A percentile compares a stretch with the other conserved stretches of the same genome.
phyloP scores from a whole-genome alignment of 2,329 filamentous ascomycete genomes.

The Pseudocercospora ulei region DNA sequence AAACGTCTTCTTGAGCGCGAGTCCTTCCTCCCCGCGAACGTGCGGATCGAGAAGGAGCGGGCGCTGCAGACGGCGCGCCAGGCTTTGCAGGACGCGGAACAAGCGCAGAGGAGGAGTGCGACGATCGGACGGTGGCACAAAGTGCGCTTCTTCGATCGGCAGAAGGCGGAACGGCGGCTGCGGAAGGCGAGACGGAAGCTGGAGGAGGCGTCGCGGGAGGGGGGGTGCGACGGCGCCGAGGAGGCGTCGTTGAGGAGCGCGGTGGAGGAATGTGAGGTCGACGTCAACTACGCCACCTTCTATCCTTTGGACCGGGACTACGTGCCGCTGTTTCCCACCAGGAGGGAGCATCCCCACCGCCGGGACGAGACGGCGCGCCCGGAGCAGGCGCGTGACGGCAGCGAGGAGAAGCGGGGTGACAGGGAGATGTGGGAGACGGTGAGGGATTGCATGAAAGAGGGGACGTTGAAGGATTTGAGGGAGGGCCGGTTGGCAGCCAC shows the following conservation, averaged over 20 bases:
- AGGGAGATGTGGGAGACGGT: conserved; percentile 59
- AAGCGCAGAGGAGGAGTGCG: conserved; percentile 53
- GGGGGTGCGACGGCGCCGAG: conserved; percentile 27
- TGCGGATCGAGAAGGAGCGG: conserved; percentile 59
- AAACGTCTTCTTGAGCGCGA: conserved; percentile 55
- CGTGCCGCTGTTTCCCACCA: conserved; percentile 45
- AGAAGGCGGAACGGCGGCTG: conserved; percentile 58
- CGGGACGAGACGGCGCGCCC: conserved; percentile 30
- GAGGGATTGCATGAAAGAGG: conserved; percentile 54
- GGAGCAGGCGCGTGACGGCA: conserved; percentile 38
- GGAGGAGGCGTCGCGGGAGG: conserved; percentile 33
- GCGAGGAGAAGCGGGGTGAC: conserved; percentile 35
- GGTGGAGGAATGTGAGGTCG: conserved; percentile 50
- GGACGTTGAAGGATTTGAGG: conserved; percentile 48
- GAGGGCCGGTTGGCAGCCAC: conserved; percentile 40
- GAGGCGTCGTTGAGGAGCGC: conserved; percentile 22
- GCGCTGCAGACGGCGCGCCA: conserved; percentile 58
- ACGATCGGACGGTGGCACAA: conserved; percentile 77
- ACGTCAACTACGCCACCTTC: conserved; percentile 64
- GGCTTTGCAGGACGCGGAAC: conserved; percentile 52
- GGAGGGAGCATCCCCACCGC: conserved; percentile 28
- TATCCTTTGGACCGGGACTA: conserved; percentile 64
- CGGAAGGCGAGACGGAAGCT: conserved; percentile 57
- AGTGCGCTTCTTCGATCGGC: conserved; percentile 74
- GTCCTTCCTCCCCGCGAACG: conserved; percentile 55